Conservation (phyloP, 257 asterid species). For the Agastache rugosa region DNA sequence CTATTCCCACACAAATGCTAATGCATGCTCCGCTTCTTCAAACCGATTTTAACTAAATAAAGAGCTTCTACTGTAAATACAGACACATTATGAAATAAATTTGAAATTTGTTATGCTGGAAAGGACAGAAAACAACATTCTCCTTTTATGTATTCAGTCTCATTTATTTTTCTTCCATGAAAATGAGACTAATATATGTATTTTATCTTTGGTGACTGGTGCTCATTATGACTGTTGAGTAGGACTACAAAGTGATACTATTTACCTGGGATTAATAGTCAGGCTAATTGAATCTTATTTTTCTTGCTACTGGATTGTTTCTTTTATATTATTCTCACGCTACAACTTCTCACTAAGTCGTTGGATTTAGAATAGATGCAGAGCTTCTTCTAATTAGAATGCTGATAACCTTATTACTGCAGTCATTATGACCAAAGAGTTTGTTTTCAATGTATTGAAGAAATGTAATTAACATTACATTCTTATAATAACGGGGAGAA, state of each 20-base stretch:
- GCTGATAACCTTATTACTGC: conserved; percentile 14
- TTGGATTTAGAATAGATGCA: not conserved
- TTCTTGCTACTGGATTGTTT: not conserved
- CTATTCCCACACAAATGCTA: not conserved
- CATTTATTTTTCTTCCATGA: not conserved
- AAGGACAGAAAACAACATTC: not conserved
- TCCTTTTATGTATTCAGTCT: not conserved
- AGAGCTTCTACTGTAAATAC: not conserved
- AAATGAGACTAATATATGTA: not conserved
- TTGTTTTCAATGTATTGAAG: not conserved
- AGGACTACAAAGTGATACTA: not conserved
- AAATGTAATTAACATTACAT: not conserved
- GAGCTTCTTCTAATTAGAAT: not conserved
- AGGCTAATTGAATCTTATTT: conserved; percentile 6
- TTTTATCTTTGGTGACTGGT: no score
- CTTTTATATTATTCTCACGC: not conserved
- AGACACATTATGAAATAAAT: not conserved
- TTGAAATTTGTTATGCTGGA: not conserved
- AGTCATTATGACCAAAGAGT: not conserved
- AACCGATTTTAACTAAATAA: not conserved
- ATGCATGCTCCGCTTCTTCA: conserved; percentile 2
- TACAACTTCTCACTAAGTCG: not conserved
- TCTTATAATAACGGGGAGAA: not conserved
- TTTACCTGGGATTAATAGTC: not conserved
- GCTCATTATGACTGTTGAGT: not conserved